Evolutionary conservation across 2,329 filamentous ascomycete species (phyloP).

Genomic region (Ophiostoma ips): DNA sequence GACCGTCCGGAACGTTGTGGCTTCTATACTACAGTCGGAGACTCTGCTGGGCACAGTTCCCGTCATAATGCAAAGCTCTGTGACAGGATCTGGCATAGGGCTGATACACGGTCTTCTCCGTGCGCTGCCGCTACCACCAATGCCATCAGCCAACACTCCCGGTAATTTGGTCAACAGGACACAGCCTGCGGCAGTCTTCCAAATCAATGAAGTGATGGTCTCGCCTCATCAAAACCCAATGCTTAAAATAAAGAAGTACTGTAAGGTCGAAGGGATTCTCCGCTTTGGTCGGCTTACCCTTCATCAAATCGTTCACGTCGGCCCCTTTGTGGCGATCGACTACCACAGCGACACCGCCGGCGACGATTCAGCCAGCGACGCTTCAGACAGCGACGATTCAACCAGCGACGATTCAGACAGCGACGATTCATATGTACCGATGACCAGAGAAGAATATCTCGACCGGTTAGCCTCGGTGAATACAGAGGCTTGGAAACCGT

Average conservation of each 20-base stretch:
- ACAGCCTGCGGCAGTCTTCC: slow-evolving; percentile 56
- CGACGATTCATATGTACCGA: no score
- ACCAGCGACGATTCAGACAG: no score
- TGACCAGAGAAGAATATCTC: no score
- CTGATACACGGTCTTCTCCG: slow-evolving; percentile 70
- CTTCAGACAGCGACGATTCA: no score
- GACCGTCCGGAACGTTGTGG: slow-evolving; percentile 43
- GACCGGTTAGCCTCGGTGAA: slow-evolving; percentile 35
- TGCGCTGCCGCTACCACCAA: slow-evolving; percentile 54
- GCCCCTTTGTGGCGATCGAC: no score
- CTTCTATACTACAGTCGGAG: slow-evolving; percentile 34
- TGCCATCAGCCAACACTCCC: slow-evolving; percentile 39
- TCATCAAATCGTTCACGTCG: slow-evolving; percentile 64
- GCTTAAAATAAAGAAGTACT: no score
- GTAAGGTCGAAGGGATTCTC: no score
- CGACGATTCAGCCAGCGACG: no score
- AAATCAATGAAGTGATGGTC: no score
- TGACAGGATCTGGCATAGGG: slow-evolving; percentile 70
- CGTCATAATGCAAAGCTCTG: slow-evolving; percentile 74
- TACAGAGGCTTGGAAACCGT: slow-evolving; percentile 52
- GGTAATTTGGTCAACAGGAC: slow-evolving; percentile 42
- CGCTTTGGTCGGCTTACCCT: slow-evolving; percentile 66
- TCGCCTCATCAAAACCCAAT: no score
- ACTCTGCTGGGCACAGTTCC: slow-evolving; percentile 48
- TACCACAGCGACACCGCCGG: no score